Evolutionary conservation across 352 stramenopile genomes (phyloP).

Genomic region (Pythium brassicae): DNA sequence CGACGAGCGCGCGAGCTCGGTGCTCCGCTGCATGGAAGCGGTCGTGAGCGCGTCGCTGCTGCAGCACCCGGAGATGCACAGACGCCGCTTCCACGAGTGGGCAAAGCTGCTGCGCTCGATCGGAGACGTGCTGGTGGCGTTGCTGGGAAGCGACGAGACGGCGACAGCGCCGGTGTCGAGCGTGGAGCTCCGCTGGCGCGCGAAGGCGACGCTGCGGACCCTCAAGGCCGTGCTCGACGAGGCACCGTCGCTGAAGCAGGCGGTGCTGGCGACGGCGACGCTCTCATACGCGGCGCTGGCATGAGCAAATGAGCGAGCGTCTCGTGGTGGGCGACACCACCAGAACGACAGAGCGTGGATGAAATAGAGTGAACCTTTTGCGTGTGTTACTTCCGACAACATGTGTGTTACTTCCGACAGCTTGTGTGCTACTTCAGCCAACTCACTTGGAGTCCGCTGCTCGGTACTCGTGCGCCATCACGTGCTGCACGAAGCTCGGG

Average conservation of each 20-base stretch:
- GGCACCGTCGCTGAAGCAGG: conserved; percentile 37
- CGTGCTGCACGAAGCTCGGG: conserved; percentile 82
- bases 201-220: conserved; percentile 11
- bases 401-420: not conserved
- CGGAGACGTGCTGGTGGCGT: conserved; percentile 21
- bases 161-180: conserved; percentile 1
- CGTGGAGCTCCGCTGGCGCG: conserved; percentile 4
- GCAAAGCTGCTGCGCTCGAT: conserved; percentile 29
- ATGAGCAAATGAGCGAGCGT: conserved; percentile 13
- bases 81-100: conserved; percentile 46
- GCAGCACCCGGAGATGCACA: conserved; percentile 46
- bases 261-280: conserved; percentile 23
- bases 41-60: conserved; percentile 36
- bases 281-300: conserved; percentile 21
- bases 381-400: not conserved
- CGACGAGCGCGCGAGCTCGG: not conserved
- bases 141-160: not conserved
- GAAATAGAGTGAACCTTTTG: not conserved
- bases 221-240: conserved; percentile 28
- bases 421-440: conserved; percentile 1
- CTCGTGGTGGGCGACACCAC: not conserved
- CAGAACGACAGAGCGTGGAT: not conserved
- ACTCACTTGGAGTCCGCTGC: conserved; percentile 15
- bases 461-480: conserved; percentile 29
- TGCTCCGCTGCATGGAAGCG: conserved; percentile 29